phyloP scores from a whole-genome alignment of 2,329 filamentous ascomycete species.

The Aphanoascus verrucosus region DNA sequence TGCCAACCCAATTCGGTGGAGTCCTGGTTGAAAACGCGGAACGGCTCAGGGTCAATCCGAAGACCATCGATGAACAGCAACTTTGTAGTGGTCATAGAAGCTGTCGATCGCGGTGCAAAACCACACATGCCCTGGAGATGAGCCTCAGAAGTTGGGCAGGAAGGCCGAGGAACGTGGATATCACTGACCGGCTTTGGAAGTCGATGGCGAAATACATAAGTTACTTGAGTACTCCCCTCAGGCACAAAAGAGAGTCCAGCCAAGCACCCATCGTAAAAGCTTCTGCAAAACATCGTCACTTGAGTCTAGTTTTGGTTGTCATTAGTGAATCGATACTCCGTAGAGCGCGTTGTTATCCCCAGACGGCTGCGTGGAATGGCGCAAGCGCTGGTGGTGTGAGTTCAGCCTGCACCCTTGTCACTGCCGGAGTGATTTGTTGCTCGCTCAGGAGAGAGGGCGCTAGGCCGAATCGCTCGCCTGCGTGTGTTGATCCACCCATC shows the following conservation, averaged over 20 bases:
- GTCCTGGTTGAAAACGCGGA: not conserved
- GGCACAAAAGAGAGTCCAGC: not conserved
- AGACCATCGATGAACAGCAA: not conserved
- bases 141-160: too few species aligned
- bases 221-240: not conserved
- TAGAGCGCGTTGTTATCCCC: too few species aligned
- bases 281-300: not conserved
- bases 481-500: conserved; percentile 5
- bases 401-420: not conserved
- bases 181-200: not conserved
- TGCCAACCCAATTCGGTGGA: not conserved
- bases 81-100: not conserved
- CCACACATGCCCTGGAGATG: too few species aligned
- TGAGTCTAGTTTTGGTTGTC: not conserved
- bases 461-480: conserved; percentile 8
- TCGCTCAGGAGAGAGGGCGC: not conserved
- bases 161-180: not conserved
- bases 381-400: not conserved
- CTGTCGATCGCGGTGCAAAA: not conserved
- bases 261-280: not conserved
- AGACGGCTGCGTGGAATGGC: too few species aligned
- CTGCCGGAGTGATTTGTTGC: not conserved
- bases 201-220: not conserved
- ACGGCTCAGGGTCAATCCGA: not conserved
- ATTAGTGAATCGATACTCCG: too few species aligned